Percentiles rank a stretch among this genome's conserved stretches.
Evolutionary conservation across 192 early-diverging fungal genomes (phyloP).

Genomic region (Funneliformis geosporum): DNA sequence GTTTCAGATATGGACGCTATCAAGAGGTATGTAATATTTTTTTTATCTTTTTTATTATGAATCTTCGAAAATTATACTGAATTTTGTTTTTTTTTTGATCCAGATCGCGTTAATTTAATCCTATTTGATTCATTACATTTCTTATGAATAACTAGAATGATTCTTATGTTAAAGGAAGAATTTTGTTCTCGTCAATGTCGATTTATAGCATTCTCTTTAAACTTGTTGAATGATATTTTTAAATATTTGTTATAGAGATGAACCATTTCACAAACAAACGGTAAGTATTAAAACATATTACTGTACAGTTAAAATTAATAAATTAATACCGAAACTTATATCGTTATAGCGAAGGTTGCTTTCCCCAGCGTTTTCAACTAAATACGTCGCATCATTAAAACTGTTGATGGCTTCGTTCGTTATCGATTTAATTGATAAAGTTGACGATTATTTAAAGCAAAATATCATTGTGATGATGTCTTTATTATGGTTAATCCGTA

Average conservation of each 20-base stretch:
- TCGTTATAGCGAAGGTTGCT: conserved; percentile 48
- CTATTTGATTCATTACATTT: too few species aligned
- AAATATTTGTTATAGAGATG: background rate
- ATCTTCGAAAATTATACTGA: background rate
- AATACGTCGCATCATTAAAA: conserved; percentile 52
- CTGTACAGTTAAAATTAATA: background rate
- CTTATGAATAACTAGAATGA: too few species aligned
- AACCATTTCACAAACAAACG: conserved; percentile 18
- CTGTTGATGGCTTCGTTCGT: conserved; percentile 39
- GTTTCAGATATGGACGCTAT: conserved; percentile 13
- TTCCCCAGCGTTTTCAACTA: conserved; percentile 56
- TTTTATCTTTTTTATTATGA: background rate
- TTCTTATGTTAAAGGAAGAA: too few species aligned
- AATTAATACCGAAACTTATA: background rate
- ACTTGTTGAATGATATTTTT: background rate
- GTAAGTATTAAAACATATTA: background rate
- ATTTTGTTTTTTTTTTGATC: too few species aligned
- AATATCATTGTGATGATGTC: background rate
- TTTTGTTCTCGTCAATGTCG: too few species aligned
- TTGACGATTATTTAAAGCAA: conserved; percentile 36
- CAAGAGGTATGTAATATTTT: background rate
- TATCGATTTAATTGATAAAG: conserved; percentile 36
- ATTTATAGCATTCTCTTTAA: too few species aligned
- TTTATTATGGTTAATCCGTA: background rate
- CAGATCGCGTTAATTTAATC: too few species aligned